Percentiles rank a stretch among this genome's conserved stretches.
These are phyloP conservation scores for Borovskyia barvae DNA, from an alignment of 208 protist genomes.

Conservation along the genomic window DNA sequence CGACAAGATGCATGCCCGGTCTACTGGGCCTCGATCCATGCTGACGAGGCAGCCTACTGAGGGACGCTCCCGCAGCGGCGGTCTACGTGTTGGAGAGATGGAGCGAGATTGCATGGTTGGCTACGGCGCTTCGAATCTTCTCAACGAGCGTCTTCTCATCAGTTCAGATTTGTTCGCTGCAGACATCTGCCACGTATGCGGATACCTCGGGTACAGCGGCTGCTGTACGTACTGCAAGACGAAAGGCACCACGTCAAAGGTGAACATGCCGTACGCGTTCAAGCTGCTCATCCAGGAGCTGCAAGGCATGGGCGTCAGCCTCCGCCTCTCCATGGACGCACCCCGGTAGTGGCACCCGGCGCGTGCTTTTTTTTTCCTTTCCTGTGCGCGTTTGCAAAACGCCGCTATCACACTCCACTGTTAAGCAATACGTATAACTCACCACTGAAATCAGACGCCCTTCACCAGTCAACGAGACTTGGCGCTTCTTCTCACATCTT, in stretches of 20 bases:
- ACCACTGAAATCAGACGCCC: too few species aligned
- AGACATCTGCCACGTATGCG: conserved; percentile 94
- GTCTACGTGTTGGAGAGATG: conserved; percentile 99
- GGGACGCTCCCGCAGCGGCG: conserved; percentile 97
- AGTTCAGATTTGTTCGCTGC: conserved; percentile 97
- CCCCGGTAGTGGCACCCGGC: conserved; percentile 3
- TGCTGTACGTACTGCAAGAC: conserved; percentile 96
- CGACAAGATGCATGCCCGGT: conserved; percentile 99
- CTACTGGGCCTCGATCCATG: conserved; percentile 91
- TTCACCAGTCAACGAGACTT: too few species aligned
- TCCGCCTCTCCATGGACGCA: conserved; percentile 47
- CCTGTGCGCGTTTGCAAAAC: not conserved
- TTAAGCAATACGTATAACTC: too few species aligned
- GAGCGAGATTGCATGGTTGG: conserved; percentile 99
- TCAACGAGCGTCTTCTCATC: conserved; percentile 98
- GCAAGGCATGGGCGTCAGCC: conserved; percentile 97
- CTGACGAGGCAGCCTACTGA: conserved; percentile 99
- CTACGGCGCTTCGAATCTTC: conserved; percentile 94
- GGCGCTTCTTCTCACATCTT: too few species aligned
- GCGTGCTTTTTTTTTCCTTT: not conserved
- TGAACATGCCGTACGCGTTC: conserved; percentile 99
- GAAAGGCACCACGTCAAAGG: conserved; percentile 59
- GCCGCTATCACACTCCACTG: not conserved
- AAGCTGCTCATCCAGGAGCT: conserved; percentile 99
- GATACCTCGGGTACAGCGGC: conserved; percentile 86